phyloP scores from a whole-genome alignment of 2,329 filamentous ascomycete species.

The Trichoderma sp. region DNA sequence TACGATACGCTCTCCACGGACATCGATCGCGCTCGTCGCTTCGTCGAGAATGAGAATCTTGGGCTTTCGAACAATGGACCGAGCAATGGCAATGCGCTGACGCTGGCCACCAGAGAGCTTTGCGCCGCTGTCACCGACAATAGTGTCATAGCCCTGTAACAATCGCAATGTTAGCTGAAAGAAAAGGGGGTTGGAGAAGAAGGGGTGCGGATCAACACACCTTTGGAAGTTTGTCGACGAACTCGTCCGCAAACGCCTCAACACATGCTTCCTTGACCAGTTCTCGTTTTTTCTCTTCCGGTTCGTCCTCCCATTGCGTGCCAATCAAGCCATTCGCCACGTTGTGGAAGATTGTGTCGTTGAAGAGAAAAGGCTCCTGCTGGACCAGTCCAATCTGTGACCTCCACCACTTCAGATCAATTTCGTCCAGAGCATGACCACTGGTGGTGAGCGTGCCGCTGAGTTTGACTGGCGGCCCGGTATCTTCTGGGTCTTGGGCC shows the following conservation, averaged over 20 bases:
- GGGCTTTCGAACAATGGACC: conserved; percentile 72
- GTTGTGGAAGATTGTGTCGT: conserved; percentile 65
- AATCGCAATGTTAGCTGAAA: background rate
- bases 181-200: background rate
- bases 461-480: conserved; percentile 50
- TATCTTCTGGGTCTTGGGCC: conserved; percentile 41
- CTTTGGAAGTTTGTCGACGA: conserved; percentile 64
- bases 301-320: conserved; percentile 54
- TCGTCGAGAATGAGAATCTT: conserved; percentile 75
- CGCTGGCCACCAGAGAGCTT: conserved; percentile 83
- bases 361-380: conserved; percentile 70
- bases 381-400: conserved; percentile 66
- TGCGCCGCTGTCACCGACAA: conserved; percentile 75
- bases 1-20: conserved; percentile 60
- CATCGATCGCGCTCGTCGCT: conserved; percentile 68
- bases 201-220: conserved; percentile 37
- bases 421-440: conserved; percentile 55
- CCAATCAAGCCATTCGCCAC: conserved; percentile 62
- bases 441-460: conserved; percentile 54
- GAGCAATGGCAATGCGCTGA: conserved; percentile 78
- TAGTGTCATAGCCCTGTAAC: conserved; percentile 66
- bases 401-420: conserved; percentile 66
- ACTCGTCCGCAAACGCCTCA: conserved; percentile 70
- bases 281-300: conserved; percentile 58
- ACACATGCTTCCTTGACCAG: conserved; percentile 66